Base-by-base conservation (phyloP, 1,284 basidiomycete genomes). In the Sporisorium sorghi region DNA sequence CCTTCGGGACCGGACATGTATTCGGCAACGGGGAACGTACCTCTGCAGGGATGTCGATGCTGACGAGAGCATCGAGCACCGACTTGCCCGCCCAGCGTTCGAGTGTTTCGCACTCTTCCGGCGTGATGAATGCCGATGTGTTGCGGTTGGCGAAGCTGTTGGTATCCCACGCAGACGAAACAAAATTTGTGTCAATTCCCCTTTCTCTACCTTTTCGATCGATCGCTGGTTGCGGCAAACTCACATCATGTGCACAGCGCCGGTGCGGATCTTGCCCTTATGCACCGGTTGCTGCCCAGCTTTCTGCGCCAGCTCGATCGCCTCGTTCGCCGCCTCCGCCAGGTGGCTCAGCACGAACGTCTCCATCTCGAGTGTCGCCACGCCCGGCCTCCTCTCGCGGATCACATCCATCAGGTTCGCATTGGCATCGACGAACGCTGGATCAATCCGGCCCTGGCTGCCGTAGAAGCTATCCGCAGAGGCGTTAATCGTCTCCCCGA, bases 91-190 rank as follows among this genome's bases (percentile, higher is more conserved):
- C 87, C 90, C 90, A 91, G 40, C 85, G 85, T 81, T 93, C 91
- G n/a, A 91, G 82, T 54, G 86, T 85, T 17, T 85, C 85, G 37
- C 92, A 91, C 63, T 89, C 86, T 39, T 89, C 86, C 7, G 92
- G 92, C 5, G 89, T 89, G 76, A 93, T 93, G 79, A 93, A 93
- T 56, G 88, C 91, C 67, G 87, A 87, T n/a, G 90, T 91, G 39
- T 86, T 87, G 44, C 92, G 88, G 50, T 90, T 88, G n/a, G 92
- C 92, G 78, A 92, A 93, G 21, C 64, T 66, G 64, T 21, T 4
- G 17, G n/a, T n/a, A n/a, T n/a, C n/a, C n/a, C n/a, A n/a, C n/a
- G n/a, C n/a, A n/a, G n/a, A n/a, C n/a, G n/a, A n/a, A n/a, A n/a
- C n/a, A n/a, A n/a, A n/a, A n/a, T n/a, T n/a, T n/a, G n/a, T 48